These are phyloP conservation scores for Debaryomyces castellii DNA, from an alignment of 805 yeast species.

Conservation along the genomic window DNA sequence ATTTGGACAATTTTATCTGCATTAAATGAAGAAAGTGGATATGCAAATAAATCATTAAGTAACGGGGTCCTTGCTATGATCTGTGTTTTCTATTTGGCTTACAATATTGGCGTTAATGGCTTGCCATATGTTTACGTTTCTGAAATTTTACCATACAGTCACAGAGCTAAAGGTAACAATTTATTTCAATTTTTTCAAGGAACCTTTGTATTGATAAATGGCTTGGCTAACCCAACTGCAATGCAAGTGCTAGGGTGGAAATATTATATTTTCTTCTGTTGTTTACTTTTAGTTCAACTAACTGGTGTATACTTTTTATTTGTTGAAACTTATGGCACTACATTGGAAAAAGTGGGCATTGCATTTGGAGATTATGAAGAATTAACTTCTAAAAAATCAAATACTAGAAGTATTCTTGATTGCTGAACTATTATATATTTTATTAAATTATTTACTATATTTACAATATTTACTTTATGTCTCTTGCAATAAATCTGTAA, in stretches of 20 bases:
- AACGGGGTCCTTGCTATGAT: constrained; percentile 24
- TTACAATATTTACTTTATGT: too few relatives aligned
- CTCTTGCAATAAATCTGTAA: too few relatives aligned
- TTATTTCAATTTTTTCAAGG: constrained; percentile 22
- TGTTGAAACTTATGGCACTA: constrained; percentile 43
- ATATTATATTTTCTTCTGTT: constrained; percentile 42
- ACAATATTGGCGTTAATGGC: constrained; percentile 39
- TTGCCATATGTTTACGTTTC: constrained; percentile 47
- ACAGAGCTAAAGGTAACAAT: constrained; percentile 43
- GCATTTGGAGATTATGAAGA: too few relatives aligned
- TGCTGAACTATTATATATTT: too few relatives aligned
- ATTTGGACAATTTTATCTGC: constrained; percentile 26
- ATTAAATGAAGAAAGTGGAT: constrained; percentile 16
- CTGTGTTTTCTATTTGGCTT: constrained; percentile 20
- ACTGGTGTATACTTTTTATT: constrained; percentile 29
- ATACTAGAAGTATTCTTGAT: too few relatives aligned
- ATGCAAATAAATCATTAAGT: constrained; percentile 11
- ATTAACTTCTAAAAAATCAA: too few relatives aligned
- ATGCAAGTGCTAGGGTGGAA: constrained; percentile 43
- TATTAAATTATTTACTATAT: too few relatives aligned
- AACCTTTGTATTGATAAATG: constrained; percentile 22
- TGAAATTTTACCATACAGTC: constrained; percentile 37
- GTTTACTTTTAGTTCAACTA: constrained; percentile 27
- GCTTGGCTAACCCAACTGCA: constrained; percentile 36
- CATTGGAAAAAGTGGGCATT: constrained; percentile 43